Conservation (phyloP, 129 eudicot genomes). For the Helichrysum umbraculigerum region DNA sequence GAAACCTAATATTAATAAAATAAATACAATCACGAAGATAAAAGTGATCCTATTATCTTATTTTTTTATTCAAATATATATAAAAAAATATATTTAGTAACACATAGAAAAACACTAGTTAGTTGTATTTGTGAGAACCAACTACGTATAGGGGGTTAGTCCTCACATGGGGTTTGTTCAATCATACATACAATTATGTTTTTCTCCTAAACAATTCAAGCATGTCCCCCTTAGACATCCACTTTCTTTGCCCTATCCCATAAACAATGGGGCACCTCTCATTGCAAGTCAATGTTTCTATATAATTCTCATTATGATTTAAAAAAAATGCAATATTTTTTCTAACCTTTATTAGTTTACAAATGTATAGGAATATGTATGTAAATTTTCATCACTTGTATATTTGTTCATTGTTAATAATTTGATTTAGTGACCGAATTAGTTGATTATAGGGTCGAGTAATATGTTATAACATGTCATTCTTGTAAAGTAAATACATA, state of each 20-base stretch:
- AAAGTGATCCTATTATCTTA: background rate
- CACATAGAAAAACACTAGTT: background rate
- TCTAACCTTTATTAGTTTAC: background rate
- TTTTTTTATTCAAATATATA: background rate
- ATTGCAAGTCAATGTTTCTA: conserved; percentile 29
- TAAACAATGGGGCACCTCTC: conserved; percentile 26
- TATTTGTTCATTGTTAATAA: background rate
- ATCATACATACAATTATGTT: conserved; percentile 33
- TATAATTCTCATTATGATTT: background rate
- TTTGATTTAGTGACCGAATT: background rate
- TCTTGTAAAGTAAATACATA: too few species aligned
- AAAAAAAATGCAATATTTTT: background rate
- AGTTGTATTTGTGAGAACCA: background rate
- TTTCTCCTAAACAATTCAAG: conserved; percentile 36
- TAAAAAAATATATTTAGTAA: background rate
- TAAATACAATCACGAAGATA: background rate
- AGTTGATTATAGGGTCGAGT: background rate
- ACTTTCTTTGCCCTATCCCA: conserved; percentile 23
- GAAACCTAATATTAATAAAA: too few species aligned
- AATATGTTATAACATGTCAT: too few species aligned
- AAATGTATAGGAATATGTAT: background rate
- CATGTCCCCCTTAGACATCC: conserved; percentile 29
- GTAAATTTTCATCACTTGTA: background rate
- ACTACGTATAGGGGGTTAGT: conserved; percentile 18
- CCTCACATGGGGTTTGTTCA: conserved; percentile 42